Evolutionary conservation across 2,329 filamentous ascomycete genomes (phyloP).

Genomic region (Cladosporium austrohemisphaericum): DNA sequence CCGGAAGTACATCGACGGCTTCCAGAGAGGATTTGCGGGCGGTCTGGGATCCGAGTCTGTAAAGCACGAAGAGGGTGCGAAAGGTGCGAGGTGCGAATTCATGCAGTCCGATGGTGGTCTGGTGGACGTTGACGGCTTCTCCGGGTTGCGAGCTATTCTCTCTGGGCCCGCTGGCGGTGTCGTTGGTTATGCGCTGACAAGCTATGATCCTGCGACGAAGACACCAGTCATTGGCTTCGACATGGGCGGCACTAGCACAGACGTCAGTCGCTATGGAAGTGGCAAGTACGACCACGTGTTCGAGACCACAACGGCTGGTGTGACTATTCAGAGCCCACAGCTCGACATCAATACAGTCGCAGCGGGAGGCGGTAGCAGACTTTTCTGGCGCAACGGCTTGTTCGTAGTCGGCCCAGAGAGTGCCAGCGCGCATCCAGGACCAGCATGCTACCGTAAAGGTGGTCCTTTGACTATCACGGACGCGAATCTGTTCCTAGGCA

Average conservation of each 20-base stretch:
- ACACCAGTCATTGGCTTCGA: constrained; percentile 91
- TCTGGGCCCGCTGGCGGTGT: constrained; percentile 92
- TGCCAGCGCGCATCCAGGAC: constrained; percentile 82
- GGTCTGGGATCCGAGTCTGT: constrained; percentile 74
- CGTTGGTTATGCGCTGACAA: constrained; percentile 87
- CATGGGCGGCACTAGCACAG: constrained; percentile 91
- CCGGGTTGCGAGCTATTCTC: constrained; percentile 77
- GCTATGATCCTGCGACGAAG: constrained; percentile 77
- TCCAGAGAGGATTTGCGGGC: constrained; percentile 75
- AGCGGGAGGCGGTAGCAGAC: constrained; percentile 76
- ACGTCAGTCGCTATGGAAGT: constrained; percentile 75
- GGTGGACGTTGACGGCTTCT: constrained; percentile 74
- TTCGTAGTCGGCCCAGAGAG: constrained; percentile 90
- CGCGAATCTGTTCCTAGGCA: constrained; percentile 80
- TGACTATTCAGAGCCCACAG: constrained; percentile 88
- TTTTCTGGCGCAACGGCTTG: constrained; percentile 85
- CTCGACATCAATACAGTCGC: constrained; percentile 94
- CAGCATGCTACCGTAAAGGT: constrained; percentile 85
- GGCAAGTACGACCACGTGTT: constrained; percentile 87
- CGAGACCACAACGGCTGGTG: constrained; percentile 89
- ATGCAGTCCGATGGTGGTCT: constrained; percentile 83
- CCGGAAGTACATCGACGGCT: constrained; percentile 71
- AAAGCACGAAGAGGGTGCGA: constrained; percentile 59
- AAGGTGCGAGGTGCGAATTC: constrained; percentile 82
- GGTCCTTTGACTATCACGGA: constrained; percentile 91